Percentiles rank a stretch among this genome's conserved stretches.
These are phyloP conservation scores for Fulvia fulva DNA, from an alignment of 2,329 filamentous ascomycete species.

Conservation along the genomic window DNA sequence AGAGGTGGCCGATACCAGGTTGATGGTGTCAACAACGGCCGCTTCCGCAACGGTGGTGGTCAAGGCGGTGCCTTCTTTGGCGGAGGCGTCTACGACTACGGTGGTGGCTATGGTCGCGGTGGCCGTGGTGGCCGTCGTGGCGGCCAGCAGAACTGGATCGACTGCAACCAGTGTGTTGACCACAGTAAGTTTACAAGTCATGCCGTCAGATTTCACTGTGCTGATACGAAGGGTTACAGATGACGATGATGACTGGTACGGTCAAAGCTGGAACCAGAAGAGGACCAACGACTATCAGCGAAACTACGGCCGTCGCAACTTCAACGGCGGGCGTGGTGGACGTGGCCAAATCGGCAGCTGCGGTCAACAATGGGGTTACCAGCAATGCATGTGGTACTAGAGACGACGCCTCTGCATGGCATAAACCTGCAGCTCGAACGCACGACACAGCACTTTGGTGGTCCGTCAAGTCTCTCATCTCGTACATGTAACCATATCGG, in stretches of 20 bases:
- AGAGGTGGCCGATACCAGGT: background rate
- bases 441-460: background rate
- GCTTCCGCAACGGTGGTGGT: background rate
- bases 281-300: background rate
- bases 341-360: background rate
- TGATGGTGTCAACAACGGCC: background rate
- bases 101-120: background rate
- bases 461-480: background rate
- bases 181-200: background rate
- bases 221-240: background rate
- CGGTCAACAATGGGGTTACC: background rate
- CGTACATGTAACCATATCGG: background rate
- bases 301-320: background rate
- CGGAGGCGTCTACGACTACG: background rate
- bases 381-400: background rate
- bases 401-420: background rate
- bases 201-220: background rate
- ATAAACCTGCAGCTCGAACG: background rate
- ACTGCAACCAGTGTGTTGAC: background rate
- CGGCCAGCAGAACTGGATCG: background rate
- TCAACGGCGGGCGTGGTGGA: background rate
- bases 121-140: background rate
- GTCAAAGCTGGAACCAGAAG: background rate
- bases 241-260: background rate
- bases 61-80: background rate